A percentile compares a stretch with the other conserved stretches of the same genome.
Conservation (phyloP, 208 protist species). For the Leishmania amazonensis region DNA sequence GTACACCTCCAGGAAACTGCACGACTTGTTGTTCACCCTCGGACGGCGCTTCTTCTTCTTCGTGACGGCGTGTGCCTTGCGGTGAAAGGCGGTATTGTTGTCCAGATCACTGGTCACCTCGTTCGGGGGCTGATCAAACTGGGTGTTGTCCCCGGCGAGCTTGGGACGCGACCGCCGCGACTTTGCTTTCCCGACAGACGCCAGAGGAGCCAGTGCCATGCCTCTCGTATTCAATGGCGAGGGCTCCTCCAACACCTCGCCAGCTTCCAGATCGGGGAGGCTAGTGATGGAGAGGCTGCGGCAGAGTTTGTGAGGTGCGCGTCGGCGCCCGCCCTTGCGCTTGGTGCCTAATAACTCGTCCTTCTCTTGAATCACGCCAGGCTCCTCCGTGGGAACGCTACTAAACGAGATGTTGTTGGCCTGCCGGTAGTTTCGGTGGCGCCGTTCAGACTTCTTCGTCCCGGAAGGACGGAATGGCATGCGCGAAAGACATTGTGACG, state of each 20-base stretch:
- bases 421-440: slow-evolving; percentile 13
- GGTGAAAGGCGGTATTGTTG: neutral
- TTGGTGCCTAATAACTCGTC: neutral
- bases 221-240: neutral
- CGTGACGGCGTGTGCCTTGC: neutral
- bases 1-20: slow-evolving; percentile 51
- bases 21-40: slow-evolving; percentile 33
- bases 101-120: slow-evolving; percentile 3
- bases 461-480: slow-evolving; percentile 11
- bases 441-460: slow-evolving; percentile 15
- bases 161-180: neutral
- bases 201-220: neutral
- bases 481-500: slow-evolving; percentile 6
- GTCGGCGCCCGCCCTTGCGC: slow-evolving; percentile 19
- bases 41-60: slow-evolving; percentile 34
- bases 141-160: neutral
- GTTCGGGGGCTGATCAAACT: neutral
- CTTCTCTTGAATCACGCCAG: slow-evolving; percentile 25
- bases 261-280: slow-evolving; percentile 27
- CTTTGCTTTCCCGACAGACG: neutral
- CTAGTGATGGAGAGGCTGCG: slow-evolving; percentile 31
- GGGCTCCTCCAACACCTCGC: slow-evolving; percentile 26
- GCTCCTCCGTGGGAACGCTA: slow-evolving; percentile 24
- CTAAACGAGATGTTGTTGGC: slow-evolving; percentile 34
- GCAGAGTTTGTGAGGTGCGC: slow-evolving; percentile 8